Base-by-base conservation (phyloP, 2,329 filamentous ascomycete genomes). In the Alternaria novae-zelandiae region DNA sequence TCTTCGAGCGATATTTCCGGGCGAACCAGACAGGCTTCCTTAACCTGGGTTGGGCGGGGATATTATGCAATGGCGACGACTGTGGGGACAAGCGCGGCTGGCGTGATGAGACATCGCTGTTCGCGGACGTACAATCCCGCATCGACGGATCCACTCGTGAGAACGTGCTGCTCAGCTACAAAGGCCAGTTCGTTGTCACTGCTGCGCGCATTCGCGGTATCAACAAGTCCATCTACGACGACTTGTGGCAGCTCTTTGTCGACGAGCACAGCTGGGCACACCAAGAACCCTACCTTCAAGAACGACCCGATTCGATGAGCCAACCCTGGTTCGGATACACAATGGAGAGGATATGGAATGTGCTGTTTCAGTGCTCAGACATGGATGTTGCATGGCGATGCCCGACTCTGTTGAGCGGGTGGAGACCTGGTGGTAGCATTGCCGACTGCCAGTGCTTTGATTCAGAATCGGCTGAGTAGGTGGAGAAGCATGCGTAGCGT, bases 151-250 rank as follows among this genome's bases (percentile, higher is more conserved):
- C 75, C 7, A 65, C 32, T 6, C 81, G 79, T 58, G 70, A 75
- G 3, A 68, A 70, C 25, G 75, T 82, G 0, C 71, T 82, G 0
- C 72, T 85, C 7, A 82, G 81, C 4, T 83, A 83, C 64, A 82
- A 82, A 47, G 84, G 84, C 15, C 82, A 84, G 54, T 85, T 86
- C 67, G 72, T 84, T 41, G 82, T 79, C 3, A 83, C 82, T 1
- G 81, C 81, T 0, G 74, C 73, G 6, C 77, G 84, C 1, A 81
- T 85, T 6, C 73, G 82, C 2, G 81, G 74, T 3, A 74, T 77
- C 10, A 65, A 70, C 21, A 79, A 74, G 53, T 54, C 54, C 6
- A 65, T 81, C 15, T 83, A 81, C 60, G 65, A 81, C 28, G 70
- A 75, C 13, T 62, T 83, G 25, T 57, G 65, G 56, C 54, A 72